These are phyloP conservation scores for Cytospora schulzeri DNA, from an alignment of 2,329 filamentous ascomycete genomes.

Conservation along the genomic window DNA sequence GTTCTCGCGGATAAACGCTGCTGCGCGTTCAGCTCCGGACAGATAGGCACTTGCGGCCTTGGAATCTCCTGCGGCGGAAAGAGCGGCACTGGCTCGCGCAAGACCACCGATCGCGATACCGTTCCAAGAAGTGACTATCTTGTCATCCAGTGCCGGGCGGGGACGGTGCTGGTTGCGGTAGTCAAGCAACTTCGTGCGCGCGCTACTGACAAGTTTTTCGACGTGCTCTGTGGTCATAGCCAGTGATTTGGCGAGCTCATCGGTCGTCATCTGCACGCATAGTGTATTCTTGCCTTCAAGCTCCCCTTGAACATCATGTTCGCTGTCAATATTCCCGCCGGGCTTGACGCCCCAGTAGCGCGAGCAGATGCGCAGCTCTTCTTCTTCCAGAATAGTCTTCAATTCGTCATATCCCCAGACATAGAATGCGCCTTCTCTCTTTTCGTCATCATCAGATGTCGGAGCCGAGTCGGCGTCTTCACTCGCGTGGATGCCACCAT, in stretches of 20 bases:
- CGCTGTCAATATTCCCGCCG: conserved; percentile 77
- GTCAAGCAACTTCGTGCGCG: conserved; percentile 65
- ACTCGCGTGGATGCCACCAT: conserved; percentile 77
- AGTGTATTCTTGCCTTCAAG: conserved; percentile 87
- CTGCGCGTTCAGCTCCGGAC: conserved; percentile 65
- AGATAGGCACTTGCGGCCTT: conserved; percentile 62
- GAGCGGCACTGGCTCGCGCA: conserved; percentile 65
- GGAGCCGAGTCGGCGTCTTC: conserved; percentile 83
- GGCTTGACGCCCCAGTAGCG: conserved; percentile 77
- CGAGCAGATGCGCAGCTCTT: conserved; percentile 70
- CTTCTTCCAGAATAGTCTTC: conserved; percentile 63
- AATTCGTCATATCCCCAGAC: conserved; percentile 86
- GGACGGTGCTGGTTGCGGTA: conserved; percentile 72
- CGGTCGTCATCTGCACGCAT: conserved; percentile 64
- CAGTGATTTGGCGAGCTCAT: conserved; percentile 70
- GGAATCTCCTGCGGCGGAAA: conserved; percentile 56
- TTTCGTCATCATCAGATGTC: conserved; percentile 68
- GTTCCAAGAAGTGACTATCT: conserved; percentile 84
- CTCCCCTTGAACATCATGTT: conserved; percentile 83
- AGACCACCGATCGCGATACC: conserved; percentile 79
- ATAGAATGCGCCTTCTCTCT: conserved; percentile 85
- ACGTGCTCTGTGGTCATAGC: conserved; percentile 68
- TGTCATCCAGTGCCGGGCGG: conserved; percentile 76
- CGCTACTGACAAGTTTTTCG: conserved; percentile 63
- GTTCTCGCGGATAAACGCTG: conserved; percentile 67